Conservation (phyloP, 116 monocot genomes). For the Zostera marina region DNA sequence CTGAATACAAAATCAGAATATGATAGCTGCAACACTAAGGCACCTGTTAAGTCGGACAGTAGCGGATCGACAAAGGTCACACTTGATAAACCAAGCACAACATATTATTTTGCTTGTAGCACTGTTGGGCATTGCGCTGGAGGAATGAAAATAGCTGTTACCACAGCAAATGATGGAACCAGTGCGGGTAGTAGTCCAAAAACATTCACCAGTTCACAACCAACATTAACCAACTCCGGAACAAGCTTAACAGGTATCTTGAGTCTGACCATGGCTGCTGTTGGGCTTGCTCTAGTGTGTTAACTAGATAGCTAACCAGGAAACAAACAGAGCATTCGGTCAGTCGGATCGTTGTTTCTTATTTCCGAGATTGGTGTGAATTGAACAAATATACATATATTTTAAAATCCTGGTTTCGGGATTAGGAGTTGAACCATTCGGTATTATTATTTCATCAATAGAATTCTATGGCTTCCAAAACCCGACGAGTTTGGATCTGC, state of each 20-base stretch:
- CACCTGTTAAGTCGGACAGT: slow-evolving; percentile 23
- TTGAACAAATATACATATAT: neutral
- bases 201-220: neutral
- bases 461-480: slow-evolving; percentile 53
- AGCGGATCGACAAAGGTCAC: slow-evolving; percentile 39
- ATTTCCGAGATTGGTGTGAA: neutral
- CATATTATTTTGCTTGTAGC: slow-evolving; percentile 49
- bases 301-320: neutral
- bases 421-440: too few species aligned
- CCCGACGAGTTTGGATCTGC: slow-evolving; percentile 65
- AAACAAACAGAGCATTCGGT: neutral
- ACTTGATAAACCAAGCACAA: slow-evolving; percentile 30
- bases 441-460: slow-evolving; percentile 5
- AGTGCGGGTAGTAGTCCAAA: neutral
- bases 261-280: neutral
- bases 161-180: slow-evolving; percentile 8
- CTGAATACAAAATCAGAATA: too few species aligned
- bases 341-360: neutral
- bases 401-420: too few species aligned
- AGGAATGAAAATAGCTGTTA: slow-evolving; percentile 72
- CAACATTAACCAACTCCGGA: neutral
- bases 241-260: neutral
- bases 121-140: slow-evolving; percentile 38
- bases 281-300: neutral
- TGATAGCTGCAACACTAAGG: slow-evolving; percentile 8